These are phyloP conservation scores for Ilex asprella DNA, from an alignment of 257 asterid genomes.

Conservation along the genomic window DNA sequence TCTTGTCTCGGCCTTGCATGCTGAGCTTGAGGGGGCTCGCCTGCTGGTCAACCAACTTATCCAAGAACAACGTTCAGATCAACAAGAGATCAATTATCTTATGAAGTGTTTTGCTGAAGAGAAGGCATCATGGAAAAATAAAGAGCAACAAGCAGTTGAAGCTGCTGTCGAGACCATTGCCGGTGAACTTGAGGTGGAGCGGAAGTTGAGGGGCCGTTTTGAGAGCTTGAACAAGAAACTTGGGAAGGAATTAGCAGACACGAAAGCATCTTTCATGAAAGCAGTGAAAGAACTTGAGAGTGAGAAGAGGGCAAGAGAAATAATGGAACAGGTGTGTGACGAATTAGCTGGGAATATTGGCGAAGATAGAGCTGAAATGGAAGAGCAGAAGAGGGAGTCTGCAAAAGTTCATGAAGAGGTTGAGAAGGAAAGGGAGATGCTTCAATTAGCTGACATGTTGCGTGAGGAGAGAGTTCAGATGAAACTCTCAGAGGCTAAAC, in stretches of 20 bases:
- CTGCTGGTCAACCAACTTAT: conserved; percentile 71
- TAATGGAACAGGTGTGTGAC: conserved; percentile 59
- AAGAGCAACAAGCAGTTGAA: conserved; percentile 54
- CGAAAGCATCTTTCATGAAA: conserved; percentile 49
- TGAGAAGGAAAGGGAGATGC: conserved; percentile 60
- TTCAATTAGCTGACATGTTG: conserved; percentile 48
- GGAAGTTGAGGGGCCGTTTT: conserved; percentile 53
- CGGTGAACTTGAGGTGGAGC: conserved; percentile 69
- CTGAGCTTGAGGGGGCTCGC: conserved; percentile 95
- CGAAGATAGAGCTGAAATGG: conserved; percentile 45
- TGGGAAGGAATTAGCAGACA: conserved; percentile 62
- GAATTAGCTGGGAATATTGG: conserved; percentile 59
- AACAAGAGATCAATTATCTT: conserved; percentile 53
- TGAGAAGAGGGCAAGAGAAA: conserved; percentile 73
- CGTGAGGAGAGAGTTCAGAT: conserved; percentile 49
- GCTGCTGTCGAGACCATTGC: conserved; percentile 51
- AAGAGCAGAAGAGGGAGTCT: conserved; percentile 46
- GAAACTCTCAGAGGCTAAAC: conserved; percentile 53
- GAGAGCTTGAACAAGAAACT: conserved; percentile 85
- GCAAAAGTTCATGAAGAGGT: conserved; percentile 41
- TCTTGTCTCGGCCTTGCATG: conserved; percentile 81
- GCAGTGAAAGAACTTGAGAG: conserved; percentile 58
- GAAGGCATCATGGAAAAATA: conserved; percentile 71
- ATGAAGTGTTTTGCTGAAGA: conserved; percentile 78
- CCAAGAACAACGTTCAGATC: conserved; percentile 63